A percentile compares a stretch with the other conserved stretches of the same genome.
phyloP scores from a whole-genome alignment of 768 basidiomycete genomes.

The Trichaptum fuscoviolaceum region DNA sequence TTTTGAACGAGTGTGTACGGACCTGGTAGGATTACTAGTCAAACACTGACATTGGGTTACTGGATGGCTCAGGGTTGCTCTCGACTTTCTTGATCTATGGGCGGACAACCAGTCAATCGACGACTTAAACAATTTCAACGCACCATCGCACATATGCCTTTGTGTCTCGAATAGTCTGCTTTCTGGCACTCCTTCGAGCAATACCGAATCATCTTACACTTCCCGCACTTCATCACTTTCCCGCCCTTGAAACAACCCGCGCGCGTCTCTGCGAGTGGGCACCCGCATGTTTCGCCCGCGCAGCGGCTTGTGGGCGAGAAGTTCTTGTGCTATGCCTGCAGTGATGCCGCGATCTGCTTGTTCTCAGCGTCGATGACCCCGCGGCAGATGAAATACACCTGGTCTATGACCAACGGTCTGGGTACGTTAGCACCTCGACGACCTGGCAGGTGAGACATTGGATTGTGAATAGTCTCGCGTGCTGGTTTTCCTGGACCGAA shows the following conservation, averaged over 20 bases:
- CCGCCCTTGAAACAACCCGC: neutral
- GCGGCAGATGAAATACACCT: neutral
- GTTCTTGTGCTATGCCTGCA: neutral
- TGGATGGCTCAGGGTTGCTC: neutral
- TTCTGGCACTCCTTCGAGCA: neutral
- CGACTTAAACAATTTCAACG: neutral
- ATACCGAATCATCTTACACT: neutral
- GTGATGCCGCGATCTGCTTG: neutral
- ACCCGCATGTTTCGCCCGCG: neutral
- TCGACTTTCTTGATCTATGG: neutral
- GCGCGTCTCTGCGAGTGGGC: too few relatives aligned
- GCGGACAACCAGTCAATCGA: too few relatives aligned
- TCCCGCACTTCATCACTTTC: neutral
- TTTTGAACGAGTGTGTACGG: neutral
- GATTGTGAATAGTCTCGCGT: neutral
- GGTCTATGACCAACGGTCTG: neutral
- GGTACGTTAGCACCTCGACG: neutral
- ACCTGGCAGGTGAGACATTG: neutral
- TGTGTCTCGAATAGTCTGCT: neutral
- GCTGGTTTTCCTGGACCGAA: neutral
- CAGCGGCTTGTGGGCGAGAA: neutral
- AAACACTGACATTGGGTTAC: neutral
- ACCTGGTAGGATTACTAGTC: neutral
- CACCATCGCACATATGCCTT: neutral
- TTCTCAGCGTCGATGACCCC: neutral